Evolutionary conservation across 2,329 filamentous ascomycete species (phyloP), one percentile per base, ranked within the genome.

Genomic region (Lecanosticta acicola): DNA sequence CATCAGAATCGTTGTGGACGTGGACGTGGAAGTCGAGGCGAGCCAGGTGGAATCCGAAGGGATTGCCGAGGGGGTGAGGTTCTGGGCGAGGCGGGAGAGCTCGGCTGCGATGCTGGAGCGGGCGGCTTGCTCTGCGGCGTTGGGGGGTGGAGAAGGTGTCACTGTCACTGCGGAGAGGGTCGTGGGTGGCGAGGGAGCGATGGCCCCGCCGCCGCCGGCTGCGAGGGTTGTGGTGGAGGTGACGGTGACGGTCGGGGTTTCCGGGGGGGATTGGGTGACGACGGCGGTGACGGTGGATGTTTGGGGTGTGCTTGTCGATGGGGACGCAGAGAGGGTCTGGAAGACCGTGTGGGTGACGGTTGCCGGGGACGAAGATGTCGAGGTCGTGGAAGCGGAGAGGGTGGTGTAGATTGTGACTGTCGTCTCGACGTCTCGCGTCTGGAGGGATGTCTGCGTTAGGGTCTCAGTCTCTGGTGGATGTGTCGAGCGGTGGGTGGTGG

Each of bases 231-330:
- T 32, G 11, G 41, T 44, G 13, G 41, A 44, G n/a, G 41, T 44
- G 16, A 44, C 18, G n/a, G 43, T 39, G 20, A 45, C 14, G 26
- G 43, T 45, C 16, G 43, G 39, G 9, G 43, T 39, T 21, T 19
- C 39, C 14, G 35, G 24, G 4, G 43, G 21, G 14, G 36, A 29
- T 9, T 37, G 20, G 21, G 36, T 33, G 16, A 39, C 16, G 43
- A 24, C 36, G 5, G 24, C 24, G 5, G 24, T 29, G 20, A 45
- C 36, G 26, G 36, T 45, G 3, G 26, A 39, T 14, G 35, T 45
- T 26, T 18, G n/a, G 14, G 35, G 43, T 11, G 24, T 17, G 17
- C 26, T 29, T 5, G 34, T 37, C n/a, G n/a, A n/a, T n/a, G n/a
- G n/a, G n/a, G n/a, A n/a, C n/a, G 24, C 11, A 29, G 24, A 29